Percentiles rank a stretch among this genome's conserved stretches.
Evolutionary conservation across 2,329 filamentous ascomycete genomes (phyloP).

Genomic region (Aulographum hederae): DNA sequence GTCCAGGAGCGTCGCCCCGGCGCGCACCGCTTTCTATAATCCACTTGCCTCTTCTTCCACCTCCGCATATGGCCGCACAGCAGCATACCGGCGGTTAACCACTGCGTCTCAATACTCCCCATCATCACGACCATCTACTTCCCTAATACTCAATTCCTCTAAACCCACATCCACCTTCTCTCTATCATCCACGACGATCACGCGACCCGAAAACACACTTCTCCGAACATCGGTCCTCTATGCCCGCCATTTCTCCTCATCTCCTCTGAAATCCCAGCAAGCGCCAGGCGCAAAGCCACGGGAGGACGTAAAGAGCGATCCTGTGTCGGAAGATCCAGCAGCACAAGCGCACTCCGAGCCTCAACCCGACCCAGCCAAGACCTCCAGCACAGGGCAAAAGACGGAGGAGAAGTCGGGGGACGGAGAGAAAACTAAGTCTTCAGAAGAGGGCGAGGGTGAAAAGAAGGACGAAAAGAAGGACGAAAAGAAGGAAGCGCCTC

Average conservation of each 20-base stretch:
- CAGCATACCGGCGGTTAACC: slow-evolving; percentile 29
- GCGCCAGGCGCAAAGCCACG: neutral
- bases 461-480: slow-evolving; percentile 27
- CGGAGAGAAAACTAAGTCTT: slow-evolving; percentile 11
- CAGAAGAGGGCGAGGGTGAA: slow-evolving; percentile 25
- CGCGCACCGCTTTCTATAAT: neutral
- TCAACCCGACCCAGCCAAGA: too few relatives aligned
- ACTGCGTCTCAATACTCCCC: slow-evolving; percentile 11
- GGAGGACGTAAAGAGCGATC: neutral
- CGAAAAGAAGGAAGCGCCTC: slow-evolving; percentile 47
- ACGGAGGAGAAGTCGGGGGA: slow-evolving; percentile 10
- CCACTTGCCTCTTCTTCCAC: slow-evolving; percentile 17
- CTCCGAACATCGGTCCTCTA: neutral
- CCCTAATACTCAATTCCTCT: too few relatives aligned
- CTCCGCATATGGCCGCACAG: slow-evolving; percentile 25
- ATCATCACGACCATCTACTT: slow-evolving; percentile 11
- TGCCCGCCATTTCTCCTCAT: neutral
- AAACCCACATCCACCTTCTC: neutral
- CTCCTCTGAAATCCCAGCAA: too few relatives aligned
- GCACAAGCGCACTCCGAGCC: too few relatives aligned
- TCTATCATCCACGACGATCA: neutral
- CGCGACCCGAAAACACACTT: neutral
- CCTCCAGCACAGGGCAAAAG: too few relatives aligned
- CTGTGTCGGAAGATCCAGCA: slow-evolving; percentile 3
- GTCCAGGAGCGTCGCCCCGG: neutral